Conservation (phyloP, 345 rosid genomes). For the Heritiera littoralis region DNA sequence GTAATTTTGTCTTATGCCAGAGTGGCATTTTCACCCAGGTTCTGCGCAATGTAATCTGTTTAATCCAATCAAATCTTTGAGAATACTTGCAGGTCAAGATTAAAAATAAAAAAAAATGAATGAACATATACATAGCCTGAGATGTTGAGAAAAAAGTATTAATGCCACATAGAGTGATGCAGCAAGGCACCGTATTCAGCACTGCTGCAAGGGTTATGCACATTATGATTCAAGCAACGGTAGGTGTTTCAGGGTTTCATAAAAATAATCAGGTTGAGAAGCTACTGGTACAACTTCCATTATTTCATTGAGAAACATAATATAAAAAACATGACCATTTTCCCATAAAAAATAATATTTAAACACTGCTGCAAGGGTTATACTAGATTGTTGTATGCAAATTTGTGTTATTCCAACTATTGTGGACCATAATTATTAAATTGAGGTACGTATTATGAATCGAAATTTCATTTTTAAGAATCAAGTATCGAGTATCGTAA, state of each 20-base stretch:
- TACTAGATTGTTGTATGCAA: not conserved
- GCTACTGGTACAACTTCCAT: not conserved
- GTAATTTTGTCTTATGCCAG: conserved; percentile 77
- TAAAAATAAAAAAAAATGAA: not conserved
- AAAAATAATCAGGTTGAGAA: not conserved
- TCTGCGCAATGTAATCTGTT: conserved; percentile 74
- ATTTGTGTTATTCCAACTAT: not conserved
- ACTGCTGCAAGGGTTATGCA: not conserved
- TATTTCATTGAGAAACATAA: not conserved
- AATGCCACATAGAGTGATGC: not conserved
- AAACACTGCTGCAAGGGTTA: too few relatives aligned
- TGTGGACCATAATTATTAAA: not conserved
- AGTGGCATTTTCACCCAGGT: conserved; percentile 90
- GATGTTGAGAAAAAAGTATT: not conserved
- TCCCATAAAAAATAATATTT: not conserved
- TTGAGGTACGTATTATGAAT: too few relatives aligned
- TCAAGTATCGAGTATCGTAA: too few relatives aligned
- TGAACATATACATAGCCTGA: not conserved
- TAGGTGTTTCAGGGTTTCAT: not conserved
- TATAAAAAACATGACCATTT: not conserved
- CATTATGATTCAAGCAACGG: not conserved
- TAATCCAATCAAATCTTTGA: conserved; percentile 19
- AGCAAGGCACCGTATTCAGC: not conserved
- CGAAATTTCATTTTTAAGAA: too few relatives aligned
- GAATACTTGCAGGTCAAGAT: not conserved